Evolutionary conservation across 345 rosid species (phyloP).

Genomic region (Gossypium ekmanianum): DNA sequence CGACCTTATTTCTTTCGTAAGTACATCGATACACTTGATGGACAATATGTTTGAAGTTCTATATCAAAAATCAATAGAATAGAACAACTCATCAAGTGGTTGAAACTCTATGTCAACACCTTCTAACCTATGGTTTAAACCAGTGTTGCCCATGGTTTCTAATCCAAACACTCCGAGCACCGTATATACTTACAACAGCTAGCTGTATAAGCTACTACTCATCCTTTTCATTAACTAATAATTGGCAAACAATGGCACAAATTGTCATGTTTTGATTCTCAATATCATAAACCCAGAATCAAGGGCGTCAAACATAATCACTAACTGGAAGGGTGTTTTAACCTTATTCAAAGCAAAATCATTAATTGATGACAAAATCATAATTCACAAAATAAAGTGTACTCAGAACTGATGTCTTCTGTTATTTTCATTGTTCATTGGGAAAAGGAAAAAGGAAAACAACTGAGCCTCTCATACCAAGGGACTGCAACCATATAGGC

Average conservation of each 20-base stretch:
- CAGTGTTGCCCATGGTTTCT: too few species aligned
- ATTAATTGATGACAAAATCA: neutral
- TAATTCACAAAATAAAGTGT: constrained; percentile 9
- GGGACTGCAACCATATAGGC: neutral
- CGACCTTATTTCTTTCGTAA: too few species aligned
- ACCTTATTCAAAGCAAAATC: constrained; percentile 10
- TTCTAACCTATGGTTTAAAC: too few species aligned
- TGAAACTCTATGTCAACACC: too few species aligned
- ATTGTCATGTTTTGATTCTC: neutral
- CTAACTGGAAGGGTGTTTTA: neutral
- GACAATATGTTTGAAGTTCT: too few species aligned
- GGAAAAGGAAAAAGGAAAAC: constrained; percentile 1
- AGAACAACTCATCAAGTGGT: too few species aligned
- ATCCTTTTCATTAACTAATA: neutral
- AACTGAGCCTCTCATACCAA: constrained; percentile 4
- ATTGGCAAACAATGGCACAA: neutral
- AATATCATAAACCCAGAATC: neutral
- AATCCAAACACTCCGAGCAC: too few species aligned
- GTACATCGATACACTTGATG: too few species aligned
- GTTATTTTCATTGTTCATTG: neutral
- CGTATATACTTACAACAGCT: neutral
- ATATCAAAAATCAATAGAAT: too few species aligned
- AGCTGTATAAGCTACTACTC: neutral
- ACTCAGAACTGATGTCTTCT: constrained; percentile 11
- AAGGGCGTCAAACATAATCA: neutral